Conservation (phyloP, 441 rosid genomes). For the Croton laevigatus region DNA sequence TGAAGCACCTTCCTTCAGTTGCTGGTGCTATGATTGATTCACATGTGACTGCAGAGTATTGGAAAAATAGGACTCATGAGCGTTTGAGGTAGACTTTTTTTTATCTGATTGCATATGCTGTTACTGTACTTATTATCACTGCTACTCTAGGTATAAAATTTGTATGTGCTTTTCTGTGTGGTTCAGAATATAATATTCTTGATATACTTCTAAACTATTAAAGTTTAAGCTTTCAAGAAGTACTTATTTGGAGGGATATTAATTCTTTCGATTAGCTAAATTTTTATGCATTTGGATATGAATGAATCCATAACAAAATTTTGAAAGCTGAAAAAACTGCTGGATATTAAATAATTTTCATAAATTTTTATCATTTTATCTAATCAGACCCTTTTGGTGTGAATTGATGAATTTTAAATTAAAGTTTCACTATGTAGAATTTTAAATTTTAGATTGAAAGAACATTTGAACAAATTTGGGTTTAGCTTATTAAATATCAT, state of each 20-base stretch:
- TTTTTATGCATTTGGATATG: neutral
- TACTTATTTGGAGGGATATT: too few species aligned
- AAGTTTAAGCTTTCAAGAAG: neutral
- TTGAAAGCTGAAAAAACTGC: neutral
- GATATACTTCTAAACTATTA: neutral
- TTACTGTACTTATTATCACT: neutral
- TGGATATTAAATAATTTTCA: neutral
- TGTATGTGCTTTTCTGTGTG: neutral
- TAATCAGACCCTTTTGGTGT: neutral
- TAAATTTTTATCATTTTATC: neutral
- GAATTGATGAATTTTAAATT: neutral
- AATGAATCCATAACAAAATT: neutral
- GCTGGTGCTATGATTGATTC: conserved; percentile 96
- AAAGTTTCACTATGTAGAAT: neutral
- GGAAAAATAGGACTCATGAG: conserved; percentile 74
- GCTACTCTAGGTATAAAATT: neutral
- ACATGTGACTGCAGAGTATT: conserved; percentile 74
- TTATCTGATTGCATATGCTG: neutral
- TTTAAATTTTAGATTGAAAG: neutral
- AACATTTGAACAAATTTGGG: neutral
- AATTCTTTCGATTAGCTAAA: neutral
- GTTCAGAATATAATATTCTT: neutral
- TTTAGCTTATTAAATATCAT: neutral
- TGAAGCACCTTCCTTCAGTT: conserved; percentile 86
- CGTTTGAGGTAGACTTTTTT: conserved; percentile 40